Evolutionary conservation across 2,329 filamentous ascomycete species (phyloP).

Genomic region (Elsinoe batatas): DNA sequence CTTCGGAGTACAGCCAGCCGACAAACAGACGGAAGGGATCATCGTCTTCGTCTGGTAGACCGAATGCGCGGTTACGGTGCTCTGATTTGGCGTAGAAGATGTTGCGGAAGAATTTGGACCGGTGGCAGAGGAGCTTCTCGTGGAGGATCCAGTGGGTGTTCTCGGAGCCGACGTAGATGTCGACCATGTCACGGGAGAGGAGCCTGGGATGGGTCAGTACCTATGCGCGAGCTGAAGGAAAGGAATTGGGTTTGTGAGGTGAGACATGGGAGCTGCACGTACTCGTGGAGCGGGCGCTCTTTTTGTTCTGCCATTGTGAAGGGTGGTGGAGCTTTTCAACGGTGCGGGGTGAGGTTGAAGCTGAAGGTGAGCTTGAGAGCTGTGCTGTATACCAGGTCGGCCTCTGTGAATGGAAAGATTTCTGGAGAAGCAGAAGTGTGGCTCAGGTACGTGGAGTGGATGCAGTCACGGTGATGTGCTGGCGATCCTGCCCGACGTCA

Average conservation of each 20-base stretch:
- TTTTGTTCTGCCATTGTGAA: conserved; percentile 20
- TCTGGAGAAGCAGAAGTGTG: background rate
- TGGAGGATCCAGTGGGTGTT: conserved; percentile 48
- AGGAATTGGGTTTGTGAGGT: background rate
- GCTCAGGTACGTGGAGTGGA: background rate
- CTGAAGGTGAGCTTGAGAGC: background rate
- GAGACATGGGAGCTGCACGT: conserved; percentile 15
- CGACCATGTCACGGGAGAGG: conserved; percentile 44
- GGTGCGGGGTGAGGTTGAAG: conserved; percentile 2
- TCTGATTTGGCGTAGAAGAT: conserved; percentile 38
- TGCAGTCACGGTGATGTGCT: too few relatives aligned
- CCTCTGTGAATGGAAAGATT: background rate
- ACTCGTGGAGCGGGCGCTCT: conserved; percentile 37
- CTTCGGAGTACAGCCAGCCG: conserved; percentile 43
- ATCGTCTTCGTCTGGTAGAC: conserved; percentile 45
- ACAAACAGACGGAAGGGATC: conserved; percentile 43
- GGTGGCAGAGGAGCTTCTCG: conserved; percentile 46
- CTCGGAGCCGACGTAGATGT: conserved; percentile 46
- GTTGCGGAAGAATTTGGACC: conserved; percentile 44
- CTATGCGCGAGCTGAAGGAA: background rate
- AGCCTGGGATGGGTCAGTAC: conserved; percentile 31
- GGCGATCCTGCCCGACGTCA: background rate
- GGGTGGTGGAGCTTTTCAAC: background rate
- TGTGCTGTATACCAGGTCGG: background rate
- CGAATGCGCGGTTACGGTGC: conserved; percentile 32